Percentiles rank a stretch among this genome's conserved stretches.
phyloP scores from a whole-genome alignment of 768 basidiomycete genomes.

The Hygrophoropsis aurantiaca region DNA sequence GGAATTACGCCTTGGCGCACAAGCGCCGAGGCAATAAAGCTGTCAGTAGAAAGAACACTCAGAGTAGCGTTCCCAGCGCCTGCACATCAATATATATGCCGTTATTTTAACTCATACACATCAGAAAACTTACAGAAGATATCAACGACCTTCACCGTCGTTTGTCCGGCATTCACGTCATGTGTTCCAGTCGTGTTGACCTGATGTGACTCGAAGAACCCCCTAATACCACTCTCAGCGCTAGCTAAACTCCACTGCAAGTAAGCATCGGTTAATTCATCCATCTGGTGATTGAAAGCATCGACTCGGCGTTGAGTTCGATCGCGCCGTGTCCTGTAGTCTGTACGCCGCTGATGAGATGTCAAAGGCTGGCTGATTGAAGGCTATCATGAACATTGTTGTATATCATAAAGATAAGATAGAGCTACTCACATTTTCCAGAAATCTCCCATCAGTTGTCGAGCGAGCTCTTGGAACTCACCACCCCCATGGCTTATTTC shows the following conservation, averaged over 20 bases:
- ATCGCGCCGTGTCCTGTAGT: neutral
- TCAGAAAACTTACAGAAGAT: constrained; percentile 1
- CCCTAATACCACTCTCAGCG: neutral
- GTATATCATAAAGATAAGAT: too few species aligned
- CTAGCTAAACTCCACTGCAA: neutral
- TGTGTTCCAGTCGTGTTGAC: neutral
- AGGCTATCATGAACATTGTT: neutral
- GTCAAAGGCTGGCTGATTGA: neutral
- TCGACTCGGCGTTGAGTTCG: neutral
- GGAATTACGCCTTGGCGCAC: constrained; percentile 4
- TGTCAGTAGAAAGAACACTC: neutral
- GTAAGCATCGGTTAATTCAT: neutral
- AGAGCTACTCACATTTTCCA: neutral
- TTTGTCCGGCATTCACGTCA: neutral
- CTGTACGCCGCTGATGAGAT: neutral
- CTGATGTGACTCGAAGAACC: neutral
- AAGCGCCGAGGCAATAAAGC: constrained; percentile 1
- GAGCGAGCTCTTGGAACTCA: neutral
- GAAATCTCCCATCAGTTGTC: neutral
- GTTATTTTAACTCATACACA: neutral
- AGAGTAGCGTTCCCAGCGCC: neutral
- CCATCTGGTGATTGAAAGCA: constrained; percentile 3
- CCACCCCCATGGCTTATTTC: constrained; percentile 4
- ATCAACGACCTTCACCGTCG: constrained; percentile 1
- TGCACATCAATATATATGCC: constrained; percentile 1